Evolutionary conservation across 331 rosid species (phyloP).

Genomic region (Prunus yedoensis): DNA sequence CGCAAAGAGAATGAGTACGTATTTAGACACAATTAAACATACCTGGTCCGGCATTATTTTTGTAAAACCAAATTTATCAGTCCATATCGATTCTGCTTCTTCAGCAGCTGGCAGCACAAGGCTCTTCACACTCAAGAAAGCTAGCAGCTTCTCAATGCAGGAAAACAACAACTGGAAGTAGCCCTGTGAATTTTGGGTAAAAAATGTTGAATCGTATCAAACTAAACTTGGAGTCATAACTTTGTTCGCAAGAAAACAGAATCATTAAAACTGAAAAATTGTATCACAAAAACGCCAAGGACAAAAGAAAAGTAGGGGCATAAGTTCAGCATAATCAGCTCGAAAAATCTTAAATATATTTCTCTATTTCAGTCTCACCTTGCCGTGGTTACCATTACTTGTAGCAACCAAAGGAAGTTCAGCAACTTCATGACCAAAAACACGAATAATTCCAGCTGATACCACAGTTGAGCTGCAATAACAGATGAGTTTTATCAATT

Average conservation of each 20-base stretch:
- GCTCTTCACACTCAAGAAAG: slow-evolving; percentile 71
- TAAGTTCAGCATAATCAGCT: neutral
- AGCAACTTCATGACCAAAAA: slow-evolving; percentile 84
- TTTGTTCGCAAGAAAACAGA: neutral
- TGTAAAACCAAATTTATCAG: slow-evolving; percentile 73
- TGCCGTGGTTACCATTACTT: slow-evolving; percentile 76
- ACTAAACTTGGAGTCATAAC: slow-evolving; percentile 3
- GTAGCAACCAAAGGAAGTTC: slow-evolving; percentile 96
- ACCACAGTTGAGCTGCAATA: slow-evolving; percentile 86
- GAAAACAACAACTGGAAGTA: slow-evolving; percentile 85
- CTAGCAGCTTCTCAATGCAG: slow-evolving; percentile 80
- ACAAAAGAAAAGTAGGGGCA: neutral
- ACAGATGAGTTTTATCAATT: slow-evolving; percentile 24
- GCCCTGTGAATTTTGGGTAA: slow-evolving; percentile 50
- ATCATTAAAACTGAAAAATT: neutral
- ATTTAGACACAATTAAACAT: neutral
- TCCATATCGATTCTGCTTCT: slow-evolving; percentile 96
- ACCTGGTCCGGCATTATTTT: slow-evolving; percentile 85
- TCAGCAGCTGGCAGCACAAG: slow-evolving; percentile 94
- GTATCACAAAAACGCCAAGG: neutral
- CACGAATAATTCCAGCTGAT: slow-evolving; percentile 81
- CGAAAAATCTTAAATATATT: neutral
- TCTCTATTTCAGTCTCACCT: slow-evolving; percentile 41
- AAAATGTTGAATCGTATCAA: slow-evolving; percentile 2
- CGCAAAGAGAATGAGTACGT: neutral